Evolutionary conservation across 2,329 filamentous ascomycete species (phyloP).

Genomic region (Meredithiella fracta): DNA sequence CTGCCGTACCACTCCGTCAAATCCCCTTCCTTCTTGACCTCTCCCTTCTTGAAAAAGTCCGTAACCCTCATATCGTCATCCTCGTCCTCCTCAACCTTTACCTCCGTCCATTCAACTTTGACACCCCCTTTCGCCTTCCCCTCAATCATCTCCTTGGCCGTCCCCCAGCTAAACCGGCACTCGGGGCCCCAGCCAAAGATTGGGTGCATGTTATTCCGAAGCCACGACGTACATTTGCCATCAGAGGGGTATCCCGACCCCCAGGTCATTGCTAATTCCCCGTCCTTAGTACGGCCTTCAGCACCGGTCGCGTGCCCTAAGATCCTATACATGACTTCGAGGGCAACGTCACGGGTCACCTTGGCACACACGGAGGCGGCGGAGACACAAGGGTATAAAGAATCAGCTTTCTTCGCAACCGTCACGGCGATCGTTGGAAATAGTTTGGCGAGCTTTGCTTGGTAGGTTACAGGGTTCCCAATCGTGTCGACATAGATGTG

Average conservation of each 20-base stretch:
- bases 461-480: constrained; percentile 66
- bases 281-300: constrained; percentile 20
- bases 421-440: constrained; percentile 65
- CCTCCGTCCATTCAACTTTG: constrained; percentile 69
- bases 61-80: constrained; percentile 53
- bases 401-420: constrained; percentile 83
- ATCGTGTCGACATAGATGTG: constrained; percentile 96
- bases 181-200: constrained; percentile 91
- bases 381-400: constrained; percentile 79
- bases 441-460: constrained; percentile 64
- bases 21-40: constrained; percentile 37
- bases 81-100: constrained; percentile 48
- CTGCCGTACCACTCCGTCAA: constrained; percentile 70
- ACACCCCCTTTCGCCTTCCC: constrained; percentile 41
- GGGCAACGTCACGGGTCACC: constrained; percentile 78
- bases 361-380: constrained; percentile 92
- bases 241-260: constrained; percentile 92
- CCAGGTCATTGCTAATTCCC: constrained; percentile 37
- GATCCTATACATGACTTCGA: constrained; percentile 58
- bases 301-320: constrained; percentile 18
- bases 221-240: constrained; percentile 60
- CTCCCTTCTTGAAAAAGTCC: constrained; percentile 49
- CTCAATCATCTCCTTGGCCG: constrained; percentile 83
- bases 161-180: constrained; percentile 91
- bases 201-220: constrained; percentile 75